Evolutionary conservation across 176 grass and related monocot species (phyloP), one percentile per base, ranked within the genome.

Genomic region (Raddia distichophylla): DNA sequence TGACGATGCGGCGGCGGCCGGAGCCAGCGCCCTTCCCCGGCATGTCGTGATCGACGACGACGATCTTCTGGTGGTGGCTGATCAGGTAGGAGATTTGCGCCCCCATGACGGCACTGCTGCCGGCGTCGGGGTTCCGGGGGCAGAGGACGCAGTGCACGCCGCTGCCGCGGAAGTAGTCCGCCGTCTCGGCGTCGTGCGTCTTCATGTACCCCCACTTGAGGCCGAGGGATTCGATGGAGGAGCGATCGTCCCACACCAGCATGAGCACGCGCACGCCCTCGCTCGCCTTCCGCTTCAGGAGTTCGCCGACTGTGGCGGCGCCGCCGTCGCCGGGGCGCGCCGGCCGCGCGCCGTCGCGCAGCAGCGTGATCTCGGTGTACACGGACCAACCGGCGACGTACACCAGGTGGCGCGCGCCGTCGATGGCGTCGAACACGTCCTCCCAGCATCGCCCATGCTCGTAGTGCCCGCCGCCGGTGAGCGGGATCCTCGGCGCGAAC

Each of bases 201-300:
- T 71, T 62, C 95, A 98, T 94, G 64, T 72, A 75, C 5, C 95
- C 95, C 83, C 84, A 86, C 22, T 71, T 94, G 73, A 91, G 84
- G 49, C 87, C 81, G 1, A 92, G 47, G 8, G 84, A 77, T 47
- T 89, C 90, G 15, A 91, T 65, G n/a, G 95, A 98, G 83, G 88
- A 91, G 77, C 92, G 93, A 59, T 98, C 95, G 63, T 98, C 92
- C 95, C 95, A 94, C 57, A 98, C 92, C 6, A 98, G 90, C 90
- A 98, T 81, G 32, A 98, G 85, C 60, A 94, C 90, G 32, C 81
- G 71, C 27, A 98, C 92, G 22, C 92, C 95, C 46, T 98, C 95
- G 78, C 81, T 66, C 2, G 95, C 92, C 86, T 98, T 98, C 76
- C 87, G 91, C 92, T 93, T 98, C 2, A 98, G 90, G 11, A 98